These are phyloP conservation scores for Silene coronaria DNA, from an alignment of 179 eudicot species.

Conservation along the genomic window DNA sequence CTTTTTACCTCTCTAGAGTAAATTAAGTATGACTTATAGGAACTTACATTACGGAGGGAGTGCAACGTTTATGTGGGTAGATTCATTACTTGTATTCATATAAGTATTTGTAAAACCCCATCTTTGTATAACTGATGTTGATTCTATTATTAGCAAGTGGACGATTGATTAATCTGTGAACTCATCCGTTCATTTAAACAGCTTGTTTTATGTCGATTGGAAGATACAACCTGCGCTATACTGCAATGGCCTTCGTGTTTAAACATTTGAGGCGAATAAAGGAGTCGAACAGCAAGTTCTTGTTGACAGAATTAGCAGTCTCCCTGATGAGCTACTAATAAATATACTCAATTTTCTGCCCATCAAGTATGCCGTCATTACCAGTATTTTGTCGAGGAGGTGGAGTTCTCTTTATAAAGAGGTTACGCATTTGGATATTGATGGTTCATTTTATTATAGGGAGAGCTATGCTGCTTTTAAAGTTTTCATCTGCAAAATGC, in stretches of 20 bases:
- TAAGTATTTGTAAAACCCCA: too few species aligned
- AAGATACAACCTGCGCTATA: not conserved
- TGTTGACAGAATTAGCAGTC: too few species aligned
- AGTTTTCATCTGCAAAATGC: not conserved
- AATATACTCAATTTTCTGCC: not conserved
- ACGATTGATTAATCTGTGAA: not conserved
- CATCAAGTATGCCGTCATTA: not conserved
- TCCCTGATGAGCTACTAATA: not conserved
- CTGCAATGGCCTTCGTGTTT: not conserved
- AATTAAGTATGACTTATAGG: too few species aligned
- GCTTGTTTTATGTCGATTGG: not conserved
- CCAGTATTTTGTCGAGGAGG: conserved; percentile 5
- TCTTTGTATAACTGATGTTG: too few species aligned
- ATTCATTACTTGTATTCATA: too few species aligned
- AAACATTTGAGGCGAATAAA: not conserved
- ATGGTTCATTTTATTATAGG: not conserved
- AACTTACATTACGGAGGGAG: too few species aligned
- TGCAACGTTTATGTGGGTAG: too few species aligned
- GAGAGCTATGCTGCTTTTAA: not conserved
- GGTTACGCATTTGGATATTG: not conserved
- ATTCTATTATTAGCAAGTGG: not conserved
- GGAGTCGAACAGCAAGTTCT: not conserved
- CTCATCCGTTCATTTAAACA: not conserved
- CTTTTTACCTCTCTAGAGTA: too few species aligned
- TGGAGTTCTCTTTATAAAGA: not conserved